Percentiles rank a stretch among this genome's conserved stretches.
Evolutionary conservation across 345 rosid genomes (phyloP).

Genomic region (Ceriops zippeliana): DNA sequence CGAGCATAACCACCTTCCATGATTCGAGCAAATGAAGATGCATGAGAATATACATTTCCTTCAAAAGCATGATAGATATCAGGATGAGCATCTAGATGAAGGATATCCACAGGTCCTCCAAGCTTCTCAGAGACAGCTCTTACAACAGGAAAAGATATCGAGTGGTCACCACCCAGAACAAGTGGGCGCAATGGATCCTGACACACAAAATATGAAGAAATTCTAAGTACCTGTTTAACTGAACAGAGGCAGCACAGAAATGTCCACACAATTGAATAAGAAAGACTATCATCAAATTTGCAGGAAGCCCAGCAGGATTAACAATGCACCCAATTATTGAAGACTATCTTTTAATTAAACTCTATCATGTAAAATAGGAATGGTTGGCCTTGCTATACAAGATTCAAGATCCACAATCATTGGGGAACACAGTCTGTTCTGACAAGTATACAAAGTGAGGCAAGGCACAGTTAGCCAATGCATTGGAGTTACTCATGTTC

Average conservation of each 20-base stretch:
- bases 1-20: constrained; percentile 98
- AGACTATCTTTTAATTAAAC: neutral
- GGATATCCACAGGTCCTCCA: constrained; percentile 93
- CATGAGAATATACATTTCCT: constrained; percentile 93
- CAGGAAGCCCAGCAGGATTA: neutral
- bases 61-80: constrained; percentile 85
- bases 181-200: constrained; percentile 86
- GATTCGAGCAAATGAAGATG: constrained; percentile 95
- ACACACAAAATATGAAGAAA: constrained; percentile 9
- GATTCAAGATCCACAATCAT: neutral
- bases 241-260: neutral
- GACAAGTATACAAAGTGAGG: neutral
- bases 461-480: too few relatives aligned
- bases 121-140: constrained; percentile 95
- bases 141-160: constrained; percentile 84
- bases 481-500: too few relatives aligned
- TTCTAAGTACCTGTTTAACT: neutral
- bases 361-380: neutral
- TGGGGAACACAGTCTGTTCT: neutral
- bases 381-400: neutral
- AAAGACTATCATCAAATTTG: neutral
- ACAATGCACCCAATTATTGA: neutral
- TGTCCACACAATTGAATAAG: neutral
- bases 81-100: constrained; percentile 99
- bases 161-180: constrained; percentile 97